Evolutionary conservation across 192 early-diverging fungal genomes (phyloP), one percentile per base, ranked within the genome.

Genomic region (Entomortierella parvispora): DNA sequence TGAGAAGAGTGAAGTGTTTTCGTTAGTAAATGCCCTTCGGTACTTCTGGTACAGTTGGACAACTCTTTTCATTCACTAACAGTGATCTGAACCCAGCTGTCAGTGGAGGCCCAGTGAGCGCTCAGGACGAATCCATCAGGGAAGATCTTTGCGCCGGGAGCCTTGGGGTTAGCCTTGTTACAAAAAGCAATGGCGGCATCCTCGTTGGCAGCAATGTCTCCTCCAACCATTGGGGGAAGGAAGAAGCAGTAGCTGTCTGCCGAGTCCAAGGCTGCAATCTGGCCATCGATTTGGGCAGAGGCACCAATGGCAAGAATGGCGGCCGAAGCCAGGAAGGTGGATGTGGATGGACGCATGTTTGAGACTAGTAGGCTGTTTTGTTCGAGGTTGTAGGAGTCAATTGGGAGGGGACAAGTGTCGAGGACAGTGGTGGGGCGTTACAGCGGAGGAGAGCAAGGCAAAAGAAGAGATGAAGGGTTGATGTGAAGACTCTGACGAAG

Each of bases 81-180:
- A 58, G 83, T 87, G 25, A 87, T 75, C 71, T 87, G 86, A 42
- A 85, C 82, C 52, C 81, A 87, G 1, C 68, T 60, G 51, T 77
- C 71, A 4, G 74, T 70, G 5, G 68, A 46, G 28, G 74, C 79
- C 60, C 74, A 85, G 48, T 85, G 78, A 22, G 74, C 76, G 1
- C 80, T 81, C 28, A 69, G 62, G 47, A 87, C 82, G 40, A 87
- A 82, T 9, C 82, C 83, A 5, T 31, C 49, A 4, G 80, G 71
- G 23, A 87, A 75, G 28, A 60, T 71, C 32, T 76, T 71, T 34
- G 86, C 77, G 23, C 67, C 69, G 34, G 68, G 61, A 46, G 83
- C 86, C 26, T 78, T 45, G 12, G 83, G 65, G 34, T 76, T 82
- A 8, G 50, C 51, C 33, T 75, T 62, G 37, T 79, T 79, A 60